Conservation (phyloP, 2,329 filamentous ascomycete species). For the Epichloe sylvatica region DNA sequence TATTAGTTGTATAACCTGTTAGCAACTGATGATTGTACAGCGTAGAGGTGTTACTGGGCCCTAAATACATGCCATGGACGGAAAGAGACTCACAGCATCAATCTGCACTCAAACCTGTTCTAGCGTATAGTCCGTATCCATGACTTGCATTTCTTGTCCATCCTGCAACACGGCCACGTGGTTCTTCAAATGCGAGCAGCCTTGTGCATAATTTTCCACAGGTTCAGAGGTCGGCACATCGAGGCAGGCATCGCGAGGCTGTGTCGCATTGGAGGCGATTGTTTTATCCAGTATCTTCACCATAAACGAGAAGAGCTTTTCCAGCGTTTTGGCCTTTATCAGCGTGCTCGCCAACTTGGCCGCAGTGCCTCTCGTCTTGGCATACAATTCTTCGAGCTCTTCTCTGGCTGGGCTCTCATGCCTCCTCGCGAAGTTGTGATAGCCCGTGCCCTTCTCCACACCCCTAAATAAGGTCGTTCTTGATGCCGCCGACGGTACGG, state of each 20-base stretch:
- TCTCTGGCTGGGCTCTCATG: constrained; percentile 14
- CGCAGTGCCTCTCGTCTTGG: constrained; percentile 21
- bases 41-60: too few species aligned
- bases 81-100: constrained; percentile 19
- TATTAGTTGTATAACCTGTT: too few species aligned
- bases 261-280: too few species aligned
- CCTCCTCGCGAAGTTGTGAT: too few species aligned
- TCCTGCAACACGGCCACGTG: constrained; percentile 18
- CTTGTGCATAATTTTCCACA: neutral
- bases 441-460: too few species aligned
- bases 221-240: neutral
- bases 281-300: constrained; percentile 4
- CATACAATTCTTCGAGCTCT: constrained; percentile 18
- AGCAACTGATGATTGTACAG: too few species aligned
- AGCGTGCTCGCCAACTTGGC: constrained; percentile 24
- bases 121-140: constrained; percentile 16
- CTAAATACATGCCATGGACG: neutral
- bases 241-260: neutral
- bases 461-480: too few species aligned
- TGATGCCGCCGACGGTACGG: too few species aligned
- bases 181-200: constrained; percentile 12
- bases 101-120: constrained; percentile 20
- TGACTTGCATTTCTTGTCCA: constrained; percentile 21
- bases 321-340: constrained; percentile 22
- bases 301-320: constrained; percentile 22